Percentiles rank a stretch among this genome's conserved stretches.
phyloP scores from a whole-genome alignment of 495 filamentous ascomycete species.

The Neurospora pannonica region DNA sequence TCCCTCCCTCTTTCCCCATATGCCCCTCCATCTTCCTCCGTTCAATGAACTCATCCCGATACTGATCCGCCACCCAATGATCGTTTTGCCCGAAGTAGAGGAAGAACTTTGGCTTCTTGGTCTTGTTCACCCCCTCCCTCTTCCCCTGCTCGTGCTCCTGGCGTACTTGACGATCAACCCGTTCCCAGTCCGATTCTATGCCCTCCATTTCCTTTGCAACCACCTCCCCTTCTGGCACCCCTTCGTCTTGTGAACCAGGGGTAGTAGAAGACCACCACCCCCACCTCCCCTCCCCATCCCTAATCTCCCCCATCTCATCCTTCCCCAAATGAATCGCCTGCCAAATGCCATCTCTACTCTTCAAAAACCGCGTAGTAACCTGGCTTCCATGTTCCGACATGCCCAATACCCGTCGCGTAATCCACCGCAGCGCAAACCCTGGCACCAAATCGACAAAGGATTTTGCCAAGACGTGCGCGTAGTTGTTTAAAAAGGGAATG shows the following conservation, averaged over 20 bases:
- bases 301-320: slow-evolving; percentile 71
- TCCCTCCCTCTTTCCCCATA: slow-evolving; percentile 29
- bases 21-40: slow-evolving; percentile 27
- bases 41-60: slow-evolving; percentile 64
- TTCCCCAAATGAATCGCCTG: slow-evolving; percentile 53
- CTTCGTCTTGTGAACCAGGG: neutral
- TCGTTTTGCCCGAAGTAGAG: slow-evolving; percentile 76
- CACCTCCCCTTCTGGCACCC: neutral
- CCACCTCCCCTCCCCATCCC: slow-evolving; percentile 65
- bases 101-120: slow-evolving; percentile 42
- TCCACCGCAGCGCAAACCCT: slow-evolving; percentile 23
- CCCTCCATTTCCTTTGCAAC: neutral
- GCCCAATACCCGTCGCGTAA: slow-evolving; percentile 40
- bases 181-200: neutral
- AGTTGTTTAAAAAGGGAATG: slow-evolving; percentile 45
- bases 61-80: slow-evolving; percentile 72
- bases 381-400: slow-evolving; percentile 49
- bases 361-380: slow-evolving; percentile 55
- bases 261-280: slow-evolving; percentile 54
- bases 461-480: slow-evolving; percentile 44
- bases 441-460: slow-evolving; percentile 40
- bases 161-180: neutral
- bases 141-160: slow-evolving; percentile 2
- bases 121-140: neutral
- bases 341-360: slow-evolving; percentile 52